Base-by-base conservation (phyloP, 2,329 filamentous ascomycete species). In the Epicoccum sorghinum region DNA sequence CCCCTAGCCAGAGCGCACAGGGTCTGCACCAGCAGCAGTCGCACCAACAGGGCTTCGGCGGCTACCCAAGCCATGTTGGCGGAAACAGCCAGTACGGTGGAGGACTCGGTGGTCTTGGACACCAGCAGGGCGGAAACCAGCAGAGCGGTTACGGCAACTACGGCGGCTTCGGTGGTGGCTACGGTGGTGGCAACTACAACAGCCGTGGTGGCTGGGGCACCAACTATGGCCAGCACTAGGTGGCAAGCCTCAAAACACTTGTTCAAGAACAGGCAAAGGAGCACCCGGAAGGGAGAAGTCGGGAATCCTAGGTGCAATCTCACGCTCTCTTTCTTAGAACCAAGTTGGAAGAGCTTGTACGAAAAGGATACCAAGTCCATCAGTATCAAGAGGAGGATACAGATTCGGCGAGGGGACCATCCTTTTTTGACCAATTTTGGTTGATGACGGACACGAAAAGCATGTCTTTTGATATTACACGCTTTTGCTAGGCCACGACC, bases 41-140 rank as follows among this genome's bases (percentile, higher is more conserved):
- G 27, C 81, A 83, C 45, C 83, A 86, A 67, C 82, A 83, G 68
- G 80, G 78, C 40, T 86, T 84, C 60, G 81, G 82, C 47, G 80
- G 78, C 39, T 86, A 86, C 59, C 81, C 82, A 27, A 74, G 77
- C 52, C 79, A 82, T 47, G 63, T 82, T 57, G 69, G 74, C 32
- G 73, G 75, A 30, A 78, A 80, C 58, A 75, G 74, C 57, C 76
- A 80, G 50, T 82, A 84, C 65, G 84, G 82, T 37, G 81, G 79
- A 50, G 81, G 79, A 49, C 77, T 84, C 35, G 80, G 80, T 51
- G 81, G 80, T 42, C 76, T 82, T 41, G 80, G 80, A 39, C 79
- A 81, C 59, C 78, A 80, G 60, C 76, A 73, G 55, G 76, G 72
- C 25, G 77, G 77, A 55, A 77, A 79, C 60, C 79, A 80, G 69